Percentiles rank a stretch among this genome's conserved stretches.
phyloP scores from a whole-genome alignment of 345 rosid species.

The Hibiscus mutabilis region DNA sequence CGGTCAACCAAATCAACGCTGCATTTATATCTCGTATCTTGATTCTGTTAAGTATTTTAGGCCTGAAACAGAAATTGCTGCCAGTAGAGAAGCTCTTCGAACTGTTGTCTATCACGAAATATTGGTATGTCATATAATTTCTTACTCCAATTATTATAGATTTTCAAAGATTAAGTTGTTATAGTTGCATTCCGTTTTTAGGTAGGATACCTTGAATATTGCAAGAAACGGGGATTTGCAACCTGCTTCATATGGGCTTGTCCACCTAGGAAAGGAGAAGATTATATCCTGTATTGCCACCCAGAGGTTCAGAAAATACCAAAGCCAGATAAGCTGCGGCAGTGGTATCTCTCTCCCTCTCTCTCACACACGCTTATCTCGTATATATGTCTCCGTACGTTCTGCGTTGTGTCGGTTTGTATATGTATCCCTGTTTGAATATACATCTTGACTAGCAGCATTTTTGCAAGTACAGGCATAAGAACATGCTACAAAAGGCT shows the following conservation, averaged over 20 bases:
- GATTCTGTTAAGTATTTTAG: constrained; percentile 93
- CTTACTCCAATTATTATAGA: not conserved
- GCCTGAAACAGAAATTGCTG: constrained; percentile 53
- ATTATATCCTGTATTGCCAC: constrained; percentile 91
- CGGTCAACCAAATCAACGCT: constrained; percentile 74
- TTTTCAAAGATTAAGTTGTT: not conserved
- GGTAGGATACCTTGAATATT: constrained; percentile 97
- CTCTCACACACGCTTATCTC: not conserved
- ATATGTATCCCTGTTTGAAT: not conserved
- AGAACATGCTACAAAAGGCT: not conserved
- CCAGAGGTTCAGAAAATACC: constrained; percentile 99
- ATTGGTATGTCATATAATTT: constrained; percentile 38
- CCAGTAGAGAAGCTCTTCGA: constrained; percentile 73
- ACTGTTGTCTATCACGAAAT: constrained; percentile 92
- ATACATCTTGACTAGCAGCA: not conserved
- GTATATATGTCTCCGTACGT: not conserved
- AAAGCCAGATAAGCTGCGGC: constrained; percentile 83
- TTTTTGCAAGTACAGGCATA: not conserved
- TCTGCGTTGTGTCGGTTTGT: not conserved
- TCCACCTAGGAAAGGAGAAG: constrained; percentile 98
- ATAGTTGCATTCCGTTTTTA: constrained; percentile 21
- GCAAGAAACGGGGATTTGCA: constrained; percentile 92
- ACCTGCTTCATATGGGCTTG: constrained; percentile 99
- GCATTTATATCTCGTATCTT: constrained; percentile 72
- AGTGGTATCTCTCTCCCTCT: not conserved